phyloP scores from a whole-genome alignment of 768 basidiomycete species.

The Clathrus columnatus region DNA sequence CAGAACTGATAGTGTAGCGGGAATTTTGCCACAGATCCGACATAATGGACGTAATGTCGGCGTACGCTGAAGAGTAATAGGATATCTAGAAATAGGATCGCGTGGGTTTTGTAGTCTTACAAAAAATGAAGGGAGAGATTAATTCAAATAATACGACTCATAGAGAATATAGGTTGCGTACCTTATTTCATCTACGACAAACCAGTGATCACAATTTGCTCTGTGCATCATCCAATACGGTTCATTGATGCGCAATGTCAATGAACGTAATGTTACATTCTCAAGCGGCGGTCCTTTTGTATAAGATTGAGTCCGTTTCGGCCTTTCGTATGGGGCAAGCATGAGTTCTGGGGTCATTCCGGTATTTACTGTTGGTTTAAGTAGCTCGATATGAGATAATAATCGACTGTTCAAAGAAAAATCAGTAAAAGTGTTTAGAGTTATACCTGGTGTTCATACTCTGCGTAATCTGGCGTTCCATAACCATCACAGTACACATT shows the following conservation, averaged over 20 bases:
- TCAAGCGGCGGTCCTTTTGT: slow-evolving; percentile 34
- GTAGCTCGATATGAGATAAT: slow-evolving; percentile 29
- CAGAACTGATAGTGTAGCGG: slow-evolving; percentile 57
- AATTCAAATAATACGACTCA: background rate
- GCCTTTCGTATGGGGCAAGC: slow-evolving; percentile 4
- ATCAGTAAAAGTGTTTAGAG: background rate
- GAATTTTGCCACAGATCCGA: slow-evolving; percentile 59
- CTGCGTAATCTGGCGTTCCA: slow-evolving; percentile 45
- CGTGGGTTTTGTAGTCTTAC: slow-evolving; percentile 48
- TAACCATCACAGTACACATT: slow-evolving; percentile 48
- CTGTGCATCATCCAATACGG: slow-evolving; percentile 80
- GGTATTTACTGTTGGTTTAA: slow-evolving; percentile 11
- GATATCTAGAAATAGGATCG: slow-evolving; percentile 53
- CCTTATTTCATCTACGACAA: slow-evolving; percentile 71
- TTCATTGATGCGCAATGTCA: slow-evolving; percentile 55
- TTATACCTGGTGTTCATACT: slow-evolving; percentile 31
- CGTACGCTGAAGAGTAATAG: slow-evolving; percentile 56
- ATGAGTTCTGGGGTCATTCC: slow-evolving; percentile 14
- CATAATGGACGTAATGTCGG: slow-evolving; percentile 56
- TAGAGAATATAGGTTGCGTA: slow-evolving; percentile 18
- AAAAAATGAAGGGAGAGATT: background rate
- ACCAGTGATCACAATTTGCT: slow-evolving; percentile 76
- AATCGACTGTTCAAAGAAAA: slow-evolving; percentile 33
- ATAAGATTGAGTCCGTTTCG: slow-evolving; percentile 21
- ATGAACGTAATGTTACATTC: slow-evolving; percentile 42